Evolutionary conservation across 1,284 basidiomycete species (phyloP).

Genomic region (Cutaneotrichosporon dermatis): DNA sequence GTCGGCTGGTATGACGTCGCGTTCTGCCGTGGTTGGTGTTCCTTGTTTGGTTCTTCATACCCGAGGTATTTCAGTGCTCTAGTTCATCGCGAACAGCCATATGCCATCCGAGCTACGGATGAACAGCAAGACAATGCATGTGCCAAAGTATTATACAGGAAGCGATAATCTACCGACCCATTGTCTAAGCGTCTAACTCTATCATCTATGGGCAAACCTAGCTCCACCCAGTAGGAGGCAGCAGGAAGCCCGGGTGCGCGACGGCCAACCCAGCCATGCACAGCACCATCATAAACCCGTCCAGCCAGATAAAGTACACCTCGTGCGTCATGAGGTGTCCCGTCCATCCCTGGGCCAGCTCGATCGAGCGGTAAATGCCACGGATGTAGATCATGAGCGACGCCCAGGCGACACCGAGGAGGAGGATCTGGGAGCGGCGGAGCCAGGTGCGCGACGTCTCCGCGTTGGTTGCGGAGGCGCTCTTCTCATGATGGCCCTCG

Average conservation of each 20-base stretch:
- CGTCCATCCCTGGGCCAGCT: slow-evolving; percentile 36
- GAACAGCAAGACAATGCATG: no score
- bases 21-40: no score
- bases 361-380: slow-evolving; percentile 41
- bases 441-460: neutral
- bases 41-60: no score
- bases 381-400: slow-evolving; percentile 41
- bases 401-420: slow-evolving; percentile 32
- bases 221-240: slow-evolving; percentile 15
- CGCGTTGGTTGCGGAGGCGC: neutral
- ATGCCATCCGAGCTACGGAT: no score
- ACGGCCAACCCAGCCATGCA: slow-evolving; percentile 25
- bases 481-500: neutral
- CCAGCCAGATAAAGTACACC: slow-evolving; percentile 34
- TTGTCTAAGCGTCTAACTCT: neutral
- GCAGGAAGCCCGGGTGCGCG: slow-evolving; percentile 29
- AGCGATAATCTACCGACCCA: no score
- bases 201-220: neutral
- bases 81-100: no score
- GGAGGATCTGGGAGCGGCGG: slow-evolving; percentile 20
- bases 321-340: slow-evolving; percentile 26
- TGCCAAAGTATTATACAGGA: neutral
- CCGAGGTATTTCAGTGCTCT: no score
- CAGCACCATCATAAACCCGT: slow-evolving; percentile 35
- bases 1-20: no score